Percentiles rank a stretch among this genome's conserved stretches.
phyloP scores from a whole-genome alignment of 495 filamentous ascomycete species.

The Choiromyces venosus region DNA sequence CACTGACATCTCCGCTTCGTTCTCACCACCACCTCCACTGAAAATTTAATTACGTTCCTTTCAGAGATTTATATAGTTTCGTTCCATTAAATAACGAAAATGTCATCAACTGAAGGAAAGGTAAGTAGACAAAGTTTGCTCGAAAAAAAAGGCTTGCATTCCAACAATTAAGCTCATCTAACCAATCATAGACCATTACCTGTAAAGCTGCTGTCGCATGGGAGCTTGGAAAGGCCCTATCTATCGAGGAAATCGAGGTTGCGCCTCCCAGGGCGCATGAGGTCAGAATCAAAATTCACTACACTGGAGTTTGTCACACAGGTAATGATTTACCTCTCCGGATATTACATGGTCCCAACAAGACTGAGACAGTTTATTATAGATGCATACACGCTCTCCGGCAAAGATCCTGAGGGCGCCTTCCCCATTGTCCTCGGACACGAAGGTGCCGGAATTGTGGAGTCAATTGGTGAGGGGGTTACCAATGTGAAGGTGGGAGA shows the following conservation, averaged over 20 bases:
- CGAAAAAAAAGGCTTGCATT: not conserved
- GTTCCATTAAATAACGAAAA: constrained; percentile 5
- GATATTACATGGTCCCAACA: constrained; percentile 24
- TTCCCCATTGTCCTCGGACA: constrained; percentile 96
- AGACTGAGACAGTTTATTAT: constrained; percentile 32
- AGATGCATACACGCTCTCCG: constrained; percentile 96
- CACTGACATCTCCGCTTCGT: constrained; percentile 1
- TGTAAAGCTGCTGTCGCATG: constrained; percentile 91
- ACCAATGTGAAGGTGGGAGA: constrained; percentile 88
- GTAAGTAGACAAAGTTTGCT: constrained; percentile 17
- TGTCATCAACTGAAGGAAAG: constrained; percentile 37
- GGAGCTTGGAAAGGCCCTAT: constrained; percentile 85
- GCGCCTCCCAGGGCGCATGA: constrained; percentile 86
- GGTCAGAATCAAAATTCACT: constrained; percentile 91
- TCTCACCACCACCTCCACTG: not conserved
- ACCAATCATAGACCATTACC: constrained; percentile 58
- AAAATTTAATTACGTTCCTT: not conserved
- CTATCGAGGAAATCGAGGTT: constrained; percentile 87
- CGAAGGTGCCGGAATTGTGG: constrained; percentile 94
- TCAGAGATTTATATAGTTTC: not conserved
- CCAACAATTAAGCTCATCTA: not conserved
- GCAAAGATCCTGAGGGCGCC: constrained; percentile 96
- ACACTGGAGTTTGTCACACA: constrained; percentile 98
- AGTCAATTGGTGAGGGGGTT: constrained; percentile 93
- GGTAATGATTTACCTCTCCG: constrained; percentile 50